Conservation (phyloP, 2,329 filamentous ascomycete genomes). For the Aureobasidium sp. region DNA sequence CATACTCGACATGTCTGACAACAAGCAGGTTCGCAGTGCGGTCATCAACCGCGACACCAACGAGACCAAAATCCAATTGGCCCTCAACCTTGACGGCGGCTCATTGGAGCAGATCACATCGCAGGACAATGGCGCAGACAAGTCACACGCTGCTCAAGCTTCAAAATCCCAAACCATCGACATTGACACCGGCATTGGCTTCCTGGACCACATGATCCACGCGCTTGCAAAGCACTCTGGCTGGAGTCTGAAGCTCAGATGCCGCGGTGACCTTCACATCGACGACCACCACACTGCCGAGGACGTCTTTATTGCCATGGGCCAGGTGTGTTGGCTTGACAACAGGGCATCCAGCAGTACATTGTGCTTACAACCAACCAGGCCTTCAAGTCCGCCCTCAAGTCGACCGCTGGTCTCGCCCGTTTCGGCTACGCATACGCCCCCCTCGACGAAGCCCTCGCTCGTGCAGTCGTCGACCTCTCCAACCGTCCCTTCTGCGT, state of each 20-base stretch:
- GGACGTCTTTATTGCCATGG: constrained; percentile 87
- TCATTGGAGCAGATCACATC: constrained; percentile 47
- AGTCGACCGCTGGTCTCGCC: constrained; percentile 68
- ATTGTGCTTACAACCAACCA: constrained; percentile 11
- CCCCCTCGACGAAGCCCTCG: constrained; percentile 90
- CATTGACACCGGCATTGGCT: constrained; percentile 89
- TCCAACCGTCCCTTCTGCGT: constrained; percentile 85
- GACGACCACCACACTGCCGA: constrained; percentile 98
- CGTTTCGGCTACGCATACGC: constrained; percentile 89
- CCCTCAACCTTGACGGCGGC: constrained; percentile 88
- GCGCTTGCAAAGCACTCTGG: constrained; percentile 91
- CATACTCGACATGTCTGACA: constrained; percentile 18
- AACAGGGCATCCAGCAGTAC: not conserved
- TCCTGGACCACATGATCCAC: constrained; percentile 98
- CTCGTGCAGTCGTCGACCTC: constrained; percentile 86
- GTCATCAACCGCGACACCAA: constrained; percentile 85
- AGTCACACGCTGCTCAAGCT: constrained; percentile 71
- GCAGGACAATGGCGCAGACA: constrained; percentile 28
- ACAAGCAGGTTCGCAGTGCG: constrained; percentile 51
- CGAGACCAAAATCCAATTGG: constrained; percentile 93
- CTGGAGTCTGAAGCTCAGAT: constrained; percentile 78
- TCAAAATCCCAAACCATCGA: constrained; percentile 79
- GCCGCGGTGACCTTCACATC: constrained; percentile 85
- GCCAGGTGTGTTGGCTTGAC: constrained; percentile 33
- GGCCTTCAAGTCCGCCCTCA: constrained; percentile 74